phyloP scores from a whole-genome alignment of 2,329 filamentous ascomycete genomes.

The Fusarium graminum region DNA sequence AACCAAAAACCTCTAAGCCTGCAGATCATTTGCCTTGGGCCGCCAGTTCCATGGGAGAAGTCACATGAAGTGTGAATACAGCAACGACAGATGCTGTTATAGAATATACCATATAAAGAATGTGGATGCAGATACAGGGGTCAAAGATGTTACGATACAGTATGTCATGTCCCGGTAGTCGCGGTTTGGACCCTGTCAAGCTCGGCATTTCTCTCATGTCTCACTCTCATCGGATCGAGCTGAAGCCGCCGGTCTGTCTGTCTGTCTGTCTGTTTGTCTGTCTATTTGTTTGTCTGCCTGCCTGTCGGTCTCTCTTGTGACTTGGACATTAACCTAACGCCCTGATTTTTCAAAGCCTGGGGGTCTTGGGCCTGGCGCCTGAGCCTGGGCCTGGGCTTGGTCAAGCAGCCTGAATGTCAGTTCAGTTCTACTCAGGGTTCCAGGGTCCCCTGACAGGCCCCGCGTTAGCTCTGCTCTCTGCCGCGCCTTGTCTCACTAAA shows the following conservation, averaged over 20 bases:
- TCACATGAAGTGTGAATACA: slow-evolving; percentile 9
- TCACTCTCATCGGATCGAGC: slow-evolving; percentile 25
- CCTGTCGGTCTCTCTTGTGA: too few relatives aligned
- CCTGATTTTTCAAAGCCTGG: neutral
- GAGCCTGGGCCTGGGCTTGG: slow-evolving; percentile 1
- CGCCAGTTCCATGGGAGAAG: slow-evolving; percentile 22
- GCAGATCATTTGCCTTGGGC: slow-evolving; percentile 41
- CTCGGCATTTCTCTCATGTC: slow-evolving; percentile 29
- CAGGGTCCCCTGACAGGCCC: slow-evolving; percentile 29
- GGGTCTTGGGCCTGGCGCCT: neutral
- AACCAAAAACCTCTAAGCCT: slow-evolving; percentile 19
- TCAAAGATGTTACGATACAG: slow-evolving; percentile 15
- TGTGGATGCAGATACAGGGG: slow-evolving; percentile 8
- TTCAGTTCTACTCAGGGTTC: neutral
- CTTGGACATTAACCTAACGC: too few relatives aligned
- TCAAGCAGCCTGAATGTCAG: slow-evolving; percentile 4
- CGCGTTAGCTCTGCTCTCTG: slow-evolving; percentile 32
- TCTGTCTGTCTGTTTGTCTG: neutral
- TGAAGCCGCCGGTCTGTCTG: slow-evolving; percentile 14
- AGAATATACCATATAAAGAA: neutral
- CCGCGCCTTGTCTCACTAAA: slow-evolving; percentile 37
- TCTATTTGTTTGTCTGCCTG: neutral
- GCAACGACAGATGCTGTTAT: neutral
- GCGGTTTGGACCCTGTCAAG: slow-evolving; percentile 27
- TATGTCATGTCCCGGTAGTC: slow-evolving; percentile 23